Evolutionary conservation across 495 filamentous ascomycete genomes (phyloP), one percentile per base, ranked within the genome.

Genomic region (Astrothelium subdiscretum): DNA sequence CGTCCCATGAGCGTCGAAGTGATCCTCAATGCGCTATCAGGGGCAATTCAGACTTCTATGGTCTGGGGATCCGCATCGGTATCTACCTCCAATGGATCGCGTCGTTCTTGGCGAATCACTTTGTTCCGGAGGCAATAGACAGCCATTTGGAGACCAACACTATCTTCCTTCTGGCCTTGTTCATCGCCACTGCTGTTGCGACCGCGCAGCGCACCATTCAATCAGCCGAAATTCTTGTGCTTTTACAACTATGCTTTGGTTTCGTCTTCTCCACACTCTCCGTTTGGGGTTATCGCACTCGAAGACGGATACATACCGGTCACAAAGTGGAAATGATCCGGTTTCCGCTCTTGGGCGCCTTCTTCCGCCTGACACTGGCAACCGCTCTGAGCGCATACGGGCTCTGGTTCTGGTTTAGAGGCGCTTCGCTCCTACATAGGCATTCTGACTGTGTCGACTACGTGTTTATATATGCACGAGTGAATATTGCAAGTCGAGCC

Each of bases 361-460:
- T 54, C 48, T 54, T 54, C 24, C 48, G 52, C 32, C 57, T 69
- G 2, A 44, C 73, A 0, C 57, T 73, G 27, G 40, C 74, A 1
- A 58, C 74, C 15, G 68, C 71, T 0, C 44, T 73, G 1, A 26
- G 69, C 11, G 60, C 69, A 0, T 66, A 74, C 51, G 69, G 77
- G 62, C 32, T 76, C 1, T 79, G 75, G 74, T 77, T 78, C 57
- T 78, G 75, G 75, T 62, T 67, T 44, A 20, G 4, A n/a, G 61
- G 29, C 58, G 61, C 62, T 12, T 59, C 61, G n/a, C 32, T 35
- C 20, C 63, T 62, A 1, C 35, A 62, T 24, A 26, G 22, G 8
- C 27, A 40, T 24, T 54, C 48, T 5, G 48, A 20, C 24, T 54
- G 48, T 29, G 20, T 24, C 29, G 48, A 54, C 29, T 54, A 54